Evolutionary conservation across 106 monocot genomes (phyloP).

Genomic region (Allium sativum): DNA sequence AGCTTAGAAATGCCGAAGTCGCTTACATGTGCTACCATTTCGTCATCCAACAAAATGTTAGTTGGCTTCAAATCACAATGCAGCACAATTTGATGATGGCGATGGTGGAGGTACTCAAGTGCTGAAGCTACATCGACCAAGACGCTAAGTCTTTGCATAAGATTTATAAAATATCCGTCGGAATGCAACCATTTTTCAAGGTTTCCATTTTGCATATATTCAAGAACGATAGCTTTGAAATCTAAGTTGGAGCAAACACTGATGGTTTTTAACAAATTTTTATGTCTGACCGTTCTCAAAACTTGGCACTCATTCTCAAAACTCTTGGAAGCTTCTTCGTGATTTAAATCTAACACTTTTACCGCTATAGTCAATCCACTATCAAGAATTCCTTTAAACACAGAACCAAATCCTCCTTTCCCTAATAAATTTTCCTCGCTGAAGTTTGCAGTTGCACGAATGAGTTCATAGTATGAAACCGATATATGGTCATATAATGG

Average conservation of each 20-base stretch:
- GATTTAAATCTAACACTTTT: slow-evolving; percentile 14
- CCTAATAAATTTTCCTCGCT: slow-evolving; percentile 2
- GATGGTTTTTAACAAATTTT: slow-evolving; percentile 1
- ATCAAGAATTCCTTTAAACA: neutral
- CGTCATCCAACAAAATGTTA: neutral
- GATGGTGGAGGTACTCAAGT: slow-evolving; percentile 7
- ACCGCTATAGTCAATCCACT: neutral
- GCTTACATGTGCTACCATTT: neutral
- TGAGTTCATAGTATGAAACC: slow-evolving; percentile 6
- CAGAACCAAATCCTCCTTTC: neutral
- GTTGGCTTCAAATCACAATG: slow-evolving; percentile 19
- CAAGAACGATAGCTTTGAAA: slow-evolving; percentile 7
- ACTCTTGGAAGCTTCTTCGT: slow-evolving; percentile 3
- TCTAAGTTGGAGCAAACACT: slow-evolving; percentile 1
- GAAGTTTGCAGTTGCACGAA: slow-evolving; percentile 2
- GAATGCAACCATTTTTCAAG: slow-evolving; percentile 8
- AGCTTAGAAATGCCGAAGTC: slow-evolving; percentile 21
- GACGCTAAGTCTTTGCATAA: neutral
- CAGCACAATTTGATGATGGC: slow-evolving; percentile 7
- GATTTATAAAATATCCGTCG: neutral
- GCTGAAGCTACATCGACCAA: neutral
- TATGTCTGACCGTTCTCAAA: neutral
- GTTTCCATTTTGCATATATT: slow-evolving; percentile 19
- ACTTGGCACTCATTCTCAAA: slow-evolving; percentile 1
- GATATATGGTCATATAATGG: neutral